Evolutionary conservation across 495 filamentous ascomycete genomes (phyloP).

Genomic region (Penicillium goetzii): DNA sequence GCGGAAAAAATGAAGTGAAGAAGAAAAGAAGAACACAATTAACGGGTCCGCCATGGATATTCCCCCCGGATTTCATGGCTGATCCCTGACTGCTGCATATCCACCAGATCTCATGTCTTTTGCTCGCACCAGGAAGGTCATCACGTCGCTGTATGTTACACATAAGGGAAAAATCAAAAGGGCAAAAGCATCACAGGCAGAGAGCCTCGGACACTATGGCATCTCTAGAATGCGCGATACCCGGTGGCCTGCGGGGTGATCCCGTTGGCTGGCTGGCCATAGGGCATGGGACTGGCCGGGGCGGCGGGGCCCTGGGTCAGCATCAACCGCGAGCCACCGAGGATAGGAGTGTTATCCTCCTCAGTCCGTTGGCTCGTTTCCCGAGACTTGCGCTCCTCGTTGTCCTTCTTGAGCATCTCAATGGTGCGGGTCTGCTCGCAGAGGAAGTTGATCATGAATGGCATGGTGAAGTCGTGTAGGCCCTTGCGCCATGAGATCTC

Average conservation of each 20-base stretch:
- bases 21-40: conserved; percentile 29
- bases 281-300: conserved; percentile 63
- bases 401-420: conserved; percentile 86
- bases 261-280: conserved; percentile 71
- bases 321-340: conserved; percentile 91
- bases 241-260: conserved; percentile 81
- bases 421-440: conserved; percentile 88
- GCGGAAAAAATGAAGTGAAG: conserved; percentile 17
- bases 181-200: conserved; percentile 12
- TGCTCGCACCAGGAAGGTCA: conserved; percentile 34
- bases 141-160: conserved; percentile 49
- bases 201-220: background rate
- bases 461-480: conserved; percentile 97
- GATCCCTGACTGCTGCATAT: conserved; percentile 1
- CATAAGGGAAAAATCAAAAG: conserved; percentile 31
- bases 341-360: conserved; percentile 91
- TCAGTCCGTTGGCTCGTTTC: conserved; percentile 86
- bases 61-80: conserved; percentile 15
- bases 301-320: conserved; percentile 86
- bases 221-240: conserved; percentile 60
- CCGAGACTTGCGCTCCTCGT: conserved; percentile 91
- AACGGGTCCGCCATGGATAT: conserved; percentile 28
- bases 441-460: conserved; percentile 98
- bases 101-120: conserved; percentile 29
- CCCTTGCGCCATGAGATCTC: conserved; percentile 97